These are phyloP conservation scores for Hamamelis virginiana DNA, from an alignment of 164 flowering plant species.

Conservation along the genomic window DNA sequence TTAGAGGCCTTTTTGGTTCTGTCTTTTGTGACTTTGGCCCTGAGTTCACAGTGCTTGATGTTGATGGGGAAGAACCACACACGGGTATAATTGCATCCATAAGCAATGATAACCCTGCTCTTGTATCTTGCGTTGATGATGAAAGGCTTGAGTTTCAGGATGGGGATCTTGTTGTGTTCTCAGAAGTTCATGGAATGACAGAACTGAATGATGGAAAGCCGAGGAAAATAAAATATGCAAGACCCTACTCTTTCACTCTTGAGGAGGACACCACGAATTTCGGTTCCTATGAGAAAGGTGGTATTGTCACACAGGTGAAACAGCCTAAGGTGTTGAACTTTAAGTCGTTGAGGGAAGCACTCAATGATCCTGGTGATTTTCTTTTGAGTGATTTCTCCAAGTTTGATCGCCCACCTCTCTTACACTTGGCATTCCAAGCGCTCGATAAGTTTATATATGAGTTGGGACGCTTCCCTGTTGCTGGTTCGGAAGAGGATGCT, in stretches of 20 bases:
- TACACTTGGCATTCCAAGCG: slow-evolving; percentile 84
- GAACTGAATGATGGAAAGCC: slow-evolving; percentile 86
- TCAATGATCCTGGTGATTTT: slow-evolving; percentile 79
- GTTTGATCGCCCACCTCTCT: slow-evolving; percentile 79
- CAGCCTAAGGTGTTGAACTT: slow-evolving; percentile 77
- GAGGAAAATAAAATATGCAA: slow-evolving; percentile 62
- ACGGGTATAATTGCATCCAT: slow-evolving; percentile 87
- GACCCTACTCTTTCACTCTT: slow-evolving; percentile 70
- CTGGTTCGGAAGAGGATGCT: slow-evolving; percentile 87
- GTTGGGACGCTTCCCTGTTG: slow-evolving; percentile 69
- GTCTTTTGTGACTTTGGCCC: slow-evolving; percentile 90
- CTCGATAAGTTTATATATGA: slow-evolving; percentile 60
- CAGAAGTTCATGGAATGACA: slow-evolving; percentile 84
- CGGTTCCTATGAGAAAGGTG: slow-evolving; percentile 70
- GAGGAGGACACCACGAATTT: slow-evolving; percentile 81
- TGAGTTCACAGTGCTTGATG: slow-evolving; percentile 70
- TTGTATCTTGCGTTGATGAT: slow-evolving; percentile 83
- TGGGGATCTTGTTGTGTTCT: slow-evolving; percentile 87
- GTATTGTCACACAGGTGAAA: slow-evolving; percentile 88
- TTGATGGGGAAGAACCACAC: slow-evolving; percentile 87
- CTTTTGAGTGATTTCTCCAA: slow-evolving; percentile 83
- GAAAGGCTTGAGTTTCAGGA: slow-evolving; percentile 88
- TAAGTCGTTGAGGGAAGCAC: slow-evolving; percentile 66
- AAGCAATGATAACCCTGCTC: slow-evolving; percentile 78
- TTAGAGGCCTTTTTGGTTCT: slow-evolving; percentile 81